Base-by-base conservation (phyloP, 805 yeast species). In the Lipomyces orientalis region DNA sequence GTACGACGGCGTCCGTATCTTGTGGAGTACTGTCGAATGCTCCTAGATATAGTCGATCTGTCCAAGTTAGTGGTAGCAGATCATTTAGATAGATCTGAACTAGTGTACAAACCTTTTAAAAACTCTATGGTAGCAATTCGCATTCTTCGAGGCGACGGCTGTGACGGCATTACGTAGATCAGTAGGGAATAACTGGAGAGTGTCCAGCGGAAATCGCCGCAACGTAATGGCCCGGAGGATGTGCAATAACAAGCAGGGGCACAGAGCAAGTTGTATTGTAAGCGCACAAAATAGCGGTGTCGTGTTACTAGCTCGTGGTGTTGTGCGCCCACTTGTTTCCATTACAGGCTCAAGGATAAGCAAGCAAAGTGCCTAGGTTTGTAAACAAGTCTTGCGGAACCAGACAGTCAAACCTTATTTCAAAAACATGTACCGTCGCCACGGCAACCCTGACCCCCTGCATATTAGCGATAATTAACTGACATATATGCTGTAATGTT, bases 1-100 rank as follows among this genome's bases (percentile, higher is more conserved):
- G 90, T 1, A 91, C 97, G 55, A 88, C 80, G 46, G 88, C 89
- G 33, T 84, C 85, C 1, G 94, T 89, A 77, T 92, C 94, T 63
- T 81, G 83, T 0, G 98, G 99, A 16, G 86, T 81, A 70, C 84
- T 80, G 76, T 93, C 97, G 76, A 87, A 93, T 3, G 97, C 96
- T 4, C 97, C 98, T 9, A 94, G 86, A 76, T 95, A 95, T 37
- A 94, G 90, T 65, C 97, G 87, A 68, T 79, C 81, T 69, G 54
- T 34, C 46, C 54, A 22, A 64, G 64, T 61, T 57, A 66, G 33
- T 22, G 39, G 4, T 1, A 39, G 22, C 16, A 16, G 22, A 25
- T 14, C n/a, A 8, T 43, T 43, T 43, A 2, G 16, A 12, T 52
- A 31, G 10, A n/a, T 12, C n/a, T 33, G 19, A 22, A 35, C 22